Conservation (phyloP, 768 basidiomycete genomes). For the Termitomyces sp. region DNA sequence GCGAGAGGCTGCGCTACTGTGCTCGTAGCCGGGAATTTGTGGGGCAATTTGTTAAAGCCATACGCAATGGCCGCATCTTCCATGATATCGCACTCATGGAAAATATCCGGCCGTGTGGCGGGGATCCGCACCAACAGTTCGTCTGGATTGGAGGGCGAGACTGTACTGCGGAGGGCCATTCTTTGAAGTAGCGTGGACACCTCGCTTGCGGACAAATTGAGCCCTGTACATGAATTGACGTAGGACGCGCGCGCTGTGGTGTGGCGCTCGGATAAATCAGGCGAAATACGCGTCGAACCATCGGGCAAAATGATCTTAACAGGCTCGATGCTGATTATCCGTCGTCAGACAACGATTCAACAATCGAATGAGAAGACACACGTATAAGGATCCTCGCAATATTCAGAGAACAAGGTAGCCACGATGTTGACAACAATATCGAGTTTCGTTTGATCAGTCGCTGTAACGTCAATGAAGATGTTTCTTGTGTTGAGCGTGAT, state of each 20-base stretch:
- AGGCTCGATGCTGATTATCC: slow-evolving; percentile 75
- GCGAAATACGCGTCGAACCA: slow-evolving; percentile 70
- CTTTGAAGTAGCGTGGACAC: slow-evolving; percentile 70
- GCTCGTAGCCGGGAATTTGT: slow-evolving; percentile 88
- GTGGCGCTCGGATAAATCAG: slow-evolving; percentile 70
- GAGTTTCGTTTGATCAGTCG: slow-evolving; percentile 94
- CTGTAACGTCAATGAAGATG: slow-evolving; percentile 95
- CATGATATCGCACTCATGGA: slow-evolving; percentile 98
- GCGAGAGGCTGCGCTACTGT: slow-evolving; percentile 92
- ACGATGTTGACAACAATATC: slow-evolving; percentile 95
- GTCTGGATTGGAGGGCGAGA: slow-evolving; percentile 55
- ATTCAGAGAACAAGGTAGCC: slow-evolving; percentile 97
- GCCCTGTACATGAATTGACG: slow-evolving; percentile 93
- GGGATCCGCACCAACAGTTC: slow-evolving; percentile 76
- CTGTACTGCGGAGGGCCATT: slow-evolving; percentile 69
- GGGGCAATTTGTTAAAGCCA: slow-evolving; percentile 94
- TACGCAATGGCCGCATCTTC: slow-evolving; percentile 98
- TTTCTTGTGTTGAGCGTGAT: slow-evolving; percentile 92
- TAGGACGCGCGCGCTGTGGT: slow-evolving; percentile 81
- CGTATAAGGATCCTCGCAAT: slow-evolving; percentile 90
- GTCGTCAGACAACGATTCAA: background rate
- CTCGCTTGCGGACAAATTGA: slow-evolving; percentile 59
- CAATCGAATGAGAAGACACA: slow-evolving; percentile 34
- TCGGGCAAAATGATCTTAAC: slow-evolving; percentile 80
- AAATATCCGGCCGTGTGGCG: slow-evolving; percentile 94